phyloP scores from a whole-genome alignment of 2,329 filamentous ascomycete genomes.

The Trichoderma harzianum region DNA sequence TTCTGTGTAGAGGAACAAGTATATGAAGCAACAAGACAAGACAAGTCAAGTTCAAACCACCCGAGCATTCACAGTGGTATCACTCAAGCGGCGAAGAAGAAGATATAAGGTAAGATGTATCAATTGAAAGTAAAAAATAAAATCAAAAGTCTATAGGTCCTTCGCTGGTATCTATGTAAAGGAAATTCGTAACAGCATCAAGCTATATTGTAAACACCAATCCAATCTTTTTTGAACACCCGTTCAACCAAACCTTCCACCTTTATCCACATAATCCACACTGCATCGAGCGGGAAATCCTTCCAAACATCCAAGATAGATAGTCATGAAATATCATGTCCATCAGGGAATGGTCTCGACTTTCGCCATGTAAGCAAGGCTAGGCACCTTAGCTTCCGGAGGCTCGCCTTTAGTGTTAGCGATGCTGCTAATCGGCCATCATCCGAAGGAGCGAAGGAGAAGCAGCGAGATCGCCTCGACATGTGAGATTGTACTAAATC shows the following conservation, averaged over 20 bases:
- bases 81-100: not conserved
- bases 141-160: slow-evolving; percentile 4
- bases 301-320: not conserved
- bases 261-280: not conserved
- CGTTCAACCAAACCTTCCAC: not conserved
- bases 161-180: slow-evolving; percentile 12
- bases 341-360: not conserved
- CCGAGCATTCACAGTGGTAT: not conserved
- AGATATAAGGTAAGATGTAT: not conserved
- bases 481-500: not conserved
- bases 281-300: not conserved
- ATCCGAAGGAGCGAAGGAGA: not conserved
- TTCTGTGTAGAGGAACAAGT: not conserved
- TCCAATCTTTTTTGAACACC: not conserved
- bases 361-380: not conserved
- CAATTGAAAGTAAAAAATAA: not conserved
- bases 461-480: not conserved
- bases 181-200: slow-evolving; percentile 14
- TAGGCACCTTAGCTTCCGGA: not conserved
- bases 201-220: not conserved
- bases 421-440: not conserved
- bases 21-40: no score
- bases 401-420: not conserved
- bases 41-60: not conserved
- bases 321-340: not conserved